Base-by-base conservation (phyloP, 202 grass and related monocot genomes). In the Setaria viridis region DNA sequence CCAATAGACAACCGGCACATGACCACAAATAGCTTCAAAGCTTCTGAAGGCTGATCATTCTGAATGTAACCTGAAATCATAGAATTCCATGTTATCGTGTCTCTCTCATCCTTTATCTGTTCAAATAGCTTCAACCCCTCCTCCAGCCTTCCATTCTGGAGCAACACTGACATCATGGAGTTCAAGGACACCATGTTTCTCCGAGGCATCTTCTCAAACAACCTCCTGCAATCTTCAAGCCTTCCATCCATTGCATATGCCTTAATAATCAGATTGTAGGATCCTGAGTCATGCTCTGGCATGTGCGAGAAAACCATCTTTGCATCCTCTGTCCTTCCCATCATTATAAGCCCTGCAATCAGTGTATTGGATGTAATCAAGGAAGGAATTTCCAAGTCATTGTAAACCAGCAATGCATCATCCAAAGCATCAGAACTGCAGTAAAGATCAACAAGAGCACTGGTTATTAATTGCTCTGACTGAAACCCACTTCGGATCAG, bases 1-100 rank as follows among this genome's bases (percentile, higher is more conserved):
- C 32, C 67, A 81, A 94, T 78, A 20, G 80, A 70, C 20, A 76
- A 67, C 71, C 54, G 68, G 43, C 77, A 59, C 89, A 94, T 94
- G 53, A 11, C 54, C 16, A 57, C 46, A 47, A 91, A 94, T 67
- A 89, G 73, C 79, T 88, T 91, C 4, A 94, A 47, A 79, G 92
- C 89, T 82, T 91, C 86, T 51, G 81, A 86, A 63, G 84, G 67
- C 20, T 79, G 46, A 34, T 86, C 80, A 53, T 89, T 86, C n/a
- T 89, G 89, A 79, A 91, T 74, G 9, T 89, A 91, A 13, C 89
- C 92, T 35, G 92, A 91, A 84, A 94, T 91, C 92, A 94, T 94
- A 15, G 92, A 88, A 51, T 94, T 94, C 92, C 92, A 91, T 15
- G 87, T 92, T 65, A 92, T 70, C 1, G 87, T 90, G 77, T 92